A percentile compares a stretch with the other conserved stretches of the same genome.
These are phyloP conservation scores for Calocybe gambosa DNA, from an alignment of 1,284 basidiomycete genomes.

Conservation along the genomic window DNA sequence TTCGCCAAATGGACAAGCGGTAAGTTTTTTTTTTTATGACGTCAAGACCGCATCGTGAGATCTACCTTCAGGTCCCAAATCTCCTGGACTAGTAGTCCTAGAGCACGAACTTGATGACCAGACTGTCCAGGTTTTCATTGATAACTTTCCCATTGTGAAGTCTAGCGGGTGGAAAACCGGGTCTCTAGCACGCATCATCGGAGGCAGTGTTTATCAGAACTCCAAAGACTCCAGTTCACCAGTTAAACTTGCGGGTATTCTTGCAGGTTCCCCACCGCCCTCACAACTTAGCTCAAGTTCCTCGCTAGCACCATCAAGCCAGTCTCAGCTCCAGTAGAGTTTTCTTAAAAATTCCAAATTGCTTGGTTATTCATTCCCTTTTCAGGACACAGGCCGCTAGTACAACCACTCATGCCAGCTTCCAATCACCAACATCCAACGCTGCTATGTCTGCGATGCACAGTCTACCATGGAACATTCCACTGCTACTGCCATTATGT, in stretches of 20 bases:
- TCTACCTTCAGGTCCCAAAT: conserved; percentile 46
- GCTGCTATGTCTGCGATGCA: conserved; percentile 4
- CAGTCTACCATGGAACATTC: not conserved
- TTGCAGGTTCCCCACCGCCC: conserved; percentile 1
- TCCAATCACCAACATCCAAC: conserved; percentile 6
- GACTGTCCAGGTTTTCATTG: conserved; percentile 65
- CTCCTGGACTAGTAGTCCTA: conserved; percentile 72
- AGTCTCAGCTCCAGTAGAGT: not conserved
- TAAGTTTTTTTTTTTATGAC: conserved; percentile 29
- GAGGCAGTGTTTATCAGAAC: conserved; percentile 50
- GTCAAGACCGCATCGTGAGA: conserved; percentile 9
- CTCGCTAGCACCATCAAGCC: not conserved
- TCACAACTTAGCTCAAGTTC: not conserved
- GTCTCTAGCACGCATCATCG: conserved; percentile 48
- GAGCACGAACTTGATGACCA: conserved; percentile 75
- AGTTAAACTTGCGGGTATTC: conserved; percentile 13
- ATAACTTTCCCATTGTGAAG: conserved; percentile 58
- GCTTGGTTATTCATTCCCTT: not conserved
- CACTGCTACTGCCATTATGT: conserved; percentile 3
- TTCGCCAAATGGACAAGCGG: conserved; percentile 51
- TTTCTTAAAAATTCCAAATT: not conserved
- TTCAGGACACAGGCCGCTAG: not conserved
- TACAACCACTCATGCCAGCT: conserved; percentile 1
- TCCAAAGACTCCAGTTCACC: conserved; percentile 25
- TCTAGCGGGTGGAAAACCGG: conserved; percentile 61